Evolutionary conservation across 2,329 filamentous ascomycete species (phyloP), one percentile per base, ranked within the genome.

Genomic region (Scorias spongiosa): DNA sequence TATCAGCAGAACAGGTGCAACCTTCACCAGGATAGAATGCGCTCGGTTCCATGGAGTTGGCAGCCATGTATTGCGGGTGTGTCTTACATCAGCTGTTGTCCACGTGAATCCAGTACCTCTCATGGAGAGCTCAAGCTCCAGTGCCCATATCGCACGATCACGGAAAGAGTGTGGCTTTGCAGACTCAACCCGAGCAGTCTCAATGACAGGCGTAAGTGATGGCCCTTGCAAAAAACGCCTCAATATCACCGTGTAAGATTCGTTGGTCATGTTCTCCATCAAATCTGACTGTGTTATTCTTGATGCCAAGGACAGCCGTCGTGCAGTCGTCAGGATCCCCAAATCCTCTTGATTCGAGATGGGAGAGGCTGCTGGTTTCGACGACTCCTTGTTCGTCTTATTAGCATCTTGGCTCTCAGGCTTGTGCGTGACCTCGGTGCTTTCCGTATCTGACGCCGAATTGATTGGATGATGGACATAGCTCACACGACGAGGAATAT

Each of bases 41-140:
- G 63, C 36, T 5, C 65, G 56, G 42, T 66, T 64, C 14, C 49
- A 44, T 8, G 63, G 55, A 2, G 61, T 66, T 0, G 65, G 65
- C 5, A 66, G 50, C 65, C 65, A 67, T 0, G 64, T 67, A 48
- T 63, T 62, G 29, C 59, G 59, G 5, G 64, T 65, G 48, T 68
- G 65, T 9, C 65, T 58, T 2, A 67, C 63, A 43, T 68, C 65
- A 5, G 65, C 65, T 2, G 63, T 67, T 15, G 62, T 65, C 65
- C 64, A 67, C 0, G 64, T 66, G 50, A 68, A 67, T 36, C 65
- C 65, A 6, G 64, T 61, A 14, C 65, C 65, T 11, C 65, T 58
- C 65, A 68, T 68, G 32, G 56, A 60, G 2, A 67, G 53, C 49
- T 66, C 64, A 18, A 68, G 56, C 49, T 67, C 65, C 7, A 67